Base-by-base conservation (phyloP, 2,329 filamentous ascomycete genomes). In the Aquanectria penicillioides region DNA sequence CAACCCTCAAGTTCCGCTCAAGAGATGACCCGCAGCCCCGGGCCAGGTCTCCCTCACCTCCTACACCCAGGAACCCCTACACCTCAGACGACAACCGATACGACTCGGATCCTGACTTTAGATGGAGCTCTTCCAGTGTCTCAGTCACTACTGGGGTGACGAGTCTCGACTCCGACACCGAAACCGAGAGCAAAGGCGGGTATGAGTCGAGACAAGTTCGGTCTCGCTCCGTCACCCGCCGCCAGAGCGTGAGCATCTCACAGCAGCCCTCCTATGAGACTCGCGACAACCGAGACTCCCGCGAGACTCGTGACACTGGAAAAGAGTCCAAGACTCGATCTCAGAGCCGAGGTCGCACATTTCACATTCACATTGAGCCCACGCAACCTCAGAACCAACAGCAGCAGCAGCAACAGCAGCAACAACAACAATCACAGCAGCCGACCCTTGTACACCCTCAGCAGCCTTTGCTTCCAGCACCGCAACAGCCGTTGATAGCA, bases 341-440 rank as follows among this genome's bases (percentile, higher is more conserved):
- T 36, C 59, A 61, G 38, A 71, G 68, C 28, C 68, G 68, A 26
- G 68, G 68, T 20, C 65, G 68, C 17, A 70, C 68, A 43, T 63
- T 68, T 38, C 68, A 70, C 52, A 70, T 70, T 20, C 68, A 70
- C 62, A 71, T 70, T 18, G 68, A 68, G 57, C 68, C 68, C 1
- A 63, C 60, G 6, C 40, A 54, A 6, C 61, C 59, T 34, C 59
- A 65, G 31, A 40, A 26, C 12, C 49, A 38, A 8, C 33, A 20
- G 38, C 22, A 48, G 31, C 63, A 40, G 36, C 58, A 50, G 7
- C 54, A 47, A 34, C 40, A 38, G 23, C 29, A 44, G 15, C 23
- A 29, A 17, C 28, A 28, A 15, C 31, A 31, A 11, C 47, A 49
- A 33, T 17, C 22, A 11, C 40, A 46, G 29, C 36, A 46, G 10